These are phyloP conservation scores for Geotrichum siamense DNA, from an alignment of 1,139 yeast genomes.

Conservation along the genomic window DNA sequence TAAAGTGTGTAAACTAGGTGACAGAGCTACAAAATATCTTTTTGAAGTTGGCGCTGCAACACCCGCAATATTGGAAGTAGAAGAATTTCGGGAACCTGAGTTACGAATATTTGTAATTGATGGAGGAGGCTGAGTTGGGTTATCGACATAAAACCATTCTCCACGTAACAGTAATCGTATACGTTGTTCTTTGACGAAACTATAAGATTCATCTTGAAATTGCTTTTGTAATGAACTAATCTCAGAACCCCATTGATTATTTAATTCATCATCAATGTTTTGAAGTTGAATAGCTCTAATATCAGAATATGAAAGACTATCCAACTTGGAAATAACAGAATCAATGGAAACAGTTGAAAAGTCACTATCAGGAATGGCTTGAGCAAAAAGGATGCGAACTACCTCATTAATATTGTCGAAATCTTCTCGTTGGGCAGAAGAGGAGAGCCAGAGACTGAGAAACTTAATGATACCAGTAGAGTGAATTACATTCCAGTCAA, in stretches of 20 bases:
- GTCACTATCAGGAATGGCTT: conserved; percentile 30
- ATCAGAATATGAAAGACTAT: conserved; percentile 42
- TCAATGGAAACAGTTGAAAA: conserved; percentile 22
- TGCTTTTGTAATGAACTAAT: conserved; percentile 46
- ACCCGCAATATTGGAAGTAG: conserved; percentile 3
- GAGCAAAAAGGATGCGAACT: conserved; percentile 32
- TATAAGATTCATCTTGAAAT: conserved; percentile 54
- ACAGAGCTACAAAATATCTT: conserved; percentile 54
- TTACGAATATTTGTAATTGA: conserved; percentile 2
- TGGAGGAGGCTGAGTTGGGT: conserved; percentile 37
- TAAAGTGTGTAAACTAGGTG: conserved; percentile 63
- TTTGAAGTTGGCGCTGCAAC: conserved; percentile 31
- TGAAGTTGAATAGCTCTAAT: conserved; percentile 52
- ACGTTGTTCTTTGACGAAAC: conserved; percentile 75
- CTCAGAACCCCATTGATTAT: conserved; percentile 34
- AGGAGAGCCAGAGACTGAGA: conserved; percentile 60
- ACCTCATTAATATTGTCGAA: conserved; percentile 45
- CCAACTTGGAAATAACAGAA: conserved; percentile 30
- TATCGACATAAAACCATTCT: conserved; percentile 72
- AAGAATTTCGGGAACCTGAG: conserved; percentile 7
- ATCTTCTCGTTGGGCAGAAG: conserved; percentile 51
- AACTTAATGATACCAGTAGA: conserved; percentile 51
- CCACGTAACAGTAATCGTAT: conserved; percentile 67
- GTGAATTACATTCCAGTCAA: conserved; percentile 52
- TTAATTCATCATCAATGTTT: conserved; percentile 37